These are phyloP conservation scores for Patellifolia procumbens DNA, from an alignment of 179 eudicot species.

Conservation along the genomic window DNA sequence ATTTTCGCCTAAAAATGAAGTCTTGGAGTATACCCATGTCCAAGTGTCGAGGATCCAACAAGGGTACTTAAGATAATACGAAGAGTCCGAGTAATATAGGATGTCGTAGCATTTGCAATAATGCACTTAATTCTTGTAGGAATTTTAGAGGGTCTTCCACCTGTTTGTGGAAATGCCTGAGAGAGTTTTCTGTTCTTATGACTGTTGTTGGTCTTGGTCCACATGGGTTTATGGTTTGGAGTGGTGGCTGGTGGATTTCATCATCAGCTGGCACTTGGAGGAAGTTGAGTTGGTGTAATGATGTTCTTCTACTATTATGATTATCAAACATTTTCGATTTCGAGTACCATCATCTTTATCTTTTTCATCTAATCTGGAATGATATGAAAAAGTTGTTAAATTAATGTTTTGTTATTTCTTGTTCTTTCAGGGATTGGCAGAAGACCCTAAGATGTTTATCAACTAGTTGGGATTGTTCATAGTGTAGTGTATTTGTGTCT, in stretches of 20 bases:
- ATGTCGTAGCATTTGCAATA: not conserved
- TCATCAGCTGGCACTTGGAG: conserved; percentile 5
- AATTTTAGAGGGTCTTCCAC: not conserved
- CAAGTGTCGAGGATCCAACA: no score
- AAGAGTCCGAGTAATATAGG: not conserved
- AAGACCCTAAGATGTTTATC: not conserved
- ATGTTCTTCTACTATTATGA: not conserved
- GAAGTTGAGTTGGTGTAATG: conserved; percentile 5
- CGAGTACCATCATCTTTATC: not conserved
- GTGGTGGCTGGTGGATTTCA: conserved; percentile 20
- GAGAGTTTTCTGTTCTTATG: not conserved
- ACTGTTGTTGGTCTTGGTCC: not conserved
- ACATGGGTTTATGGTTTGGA: not conserved
- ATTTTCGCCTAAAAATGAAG: no score
- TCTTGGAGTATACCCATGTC: no score
- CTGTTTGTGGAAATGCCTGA: conserved; percentile 24
- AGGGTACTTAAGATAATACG: no score
- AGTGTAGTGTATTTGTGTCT: not conserved
- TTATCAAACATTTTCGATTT: not conserved
- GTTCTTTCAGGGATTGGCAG: not conserved
- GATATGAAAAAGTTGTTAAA: not conserved
- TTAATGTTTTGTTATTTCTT: not conserved
- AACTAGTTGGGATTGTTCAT: not conserved
- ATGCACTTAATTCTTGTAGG: not conserved
- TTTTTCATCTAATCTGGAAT: not conserved